phyloP scores from a whole-genome alignment of 257 asterid species.

The Jacaranda mimosifolia region DNA sequence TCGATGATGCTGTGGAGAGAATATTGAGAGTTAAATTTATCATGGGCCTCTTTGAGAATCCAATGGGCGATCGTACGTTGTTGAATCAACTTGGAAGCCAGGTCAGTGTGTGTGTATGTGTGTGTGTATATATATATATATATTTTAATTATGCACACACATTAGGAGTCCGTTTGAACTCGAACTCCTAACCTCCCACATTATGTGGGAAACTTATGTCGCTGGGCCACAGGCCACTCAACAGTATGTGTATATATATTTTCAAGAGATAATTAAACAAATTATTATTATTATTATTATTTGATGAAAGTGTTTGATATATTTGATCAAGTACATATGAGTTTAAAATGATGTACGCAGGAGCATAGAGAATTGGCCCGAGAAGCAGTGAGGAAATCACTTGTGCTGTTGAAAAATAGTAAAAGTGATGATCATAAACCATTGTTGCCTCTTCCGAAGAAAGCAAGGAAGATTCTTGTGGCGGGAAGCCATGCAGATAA shows the following conservation, averaged over 20 bases:
- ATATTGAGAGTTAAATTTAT: constrained; percentile 62
- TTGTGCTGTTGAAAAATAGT: constrained; percentile 18
- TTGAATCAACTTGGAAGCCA: constrained; percentile 55
- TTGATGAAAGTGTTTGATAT: too few relatives aligned
- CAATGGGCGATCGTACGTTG: constrained; percentile 53
- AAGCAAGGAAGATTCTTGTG: neutral
- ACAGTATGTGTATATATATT: too few relatives aligned
- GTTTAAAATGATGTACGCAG: neutral
- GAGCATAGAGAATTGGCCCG: constrained; percentile 24
- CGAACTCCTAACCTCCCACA: too few relatives aligned
- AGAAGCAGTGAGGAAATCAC: constrained; percentile 25
- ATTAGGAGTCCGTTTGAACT: too few relatives aligned
- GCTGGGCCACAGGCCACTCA: too few relatives aligned
- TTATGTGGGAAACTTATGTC: too few relatives aligned
- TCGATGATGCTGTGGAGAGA: constrained; percentile 49
- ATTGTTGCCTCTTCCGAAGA: constrained; percentile 16
- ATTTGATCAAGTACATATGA: too few relatives aligned
- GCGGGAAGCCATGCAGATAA: constrained; percentile 23
- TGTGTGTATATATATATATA: too few relatives aligned
- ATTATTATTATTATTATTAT: too few relatives aligned
- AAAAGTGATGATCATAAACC: neutral
- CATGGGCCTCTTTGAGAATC: constrained; percentile 68
- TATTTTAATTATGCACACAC: too few relatives aligned
- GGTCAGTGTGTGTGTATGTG: constrained; percentile 28
- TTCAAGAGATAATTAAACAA: too few relatives aligned